Evolutionary conservation across 495 filamentous ascomycete genomes (phyloP).

Genomic region (Tuber calosporum): DNA sequence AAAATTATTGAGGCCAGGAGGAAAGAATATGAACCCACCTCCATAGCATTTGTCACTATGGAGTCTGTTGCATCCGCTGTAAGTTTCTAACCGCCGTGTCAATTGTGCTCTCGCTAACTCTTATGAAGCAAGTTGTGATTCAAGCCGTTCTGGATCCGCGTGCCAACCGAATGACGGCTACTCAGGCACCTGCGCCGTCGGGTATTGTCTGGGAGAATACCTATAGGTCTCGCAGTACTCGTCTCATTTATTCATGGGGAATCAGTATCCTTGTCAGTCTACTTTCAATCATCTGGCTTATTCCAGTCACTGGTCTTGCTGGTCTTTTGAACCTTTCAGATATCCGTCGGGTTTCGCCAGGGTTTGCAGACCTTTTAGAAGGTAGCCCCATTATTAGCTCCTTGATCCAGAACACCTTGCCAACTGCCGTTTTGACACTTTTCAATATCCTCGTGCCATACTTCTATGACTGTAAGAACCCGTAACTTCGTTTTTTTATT

Average conservation of each 20-base stretch:
- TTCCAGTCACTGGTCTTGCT: constrained; percentile 74
- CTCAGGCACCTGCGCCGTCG: constrained; percentile 74
- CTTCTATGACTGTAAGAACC: constrained; percentile 69
- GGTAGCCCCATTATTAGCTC: constrained; percentile 61
- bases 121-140: constrained; percentile 68
- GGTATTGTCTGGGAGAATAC: constrained; percentile 93
- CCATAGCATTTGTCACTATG: constrained; percentile 93
- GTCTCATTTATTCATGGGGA: constrained; percentile 69
- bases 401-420: constrained; percentile 78
- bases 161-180: constrained; percentile 75
- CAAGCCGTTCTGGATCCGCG: constrained; percentile 86
- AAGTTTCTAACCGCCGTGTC: neutral
- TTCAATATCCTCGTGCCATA: constrained; percentile 87
- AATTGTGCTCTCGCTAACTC: constrained; percentile 31
- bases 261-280: constrained; percentile 75
- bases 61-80: constrained; percentile 70
- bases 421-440: constrained; percentile 73
- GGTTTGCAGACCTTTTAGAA: constrained; percentile 60
- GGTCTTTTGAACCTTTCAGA: constrained; percentile 67
- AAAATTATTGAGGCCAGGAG: constrained; percentile 61
- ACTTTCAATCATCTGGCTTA: constrained; percentile 81
- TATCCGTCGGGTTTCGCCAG: constrained; percentile 63
- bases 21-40: constrained; percentile 69
- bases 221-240: constrained; percentile 66
- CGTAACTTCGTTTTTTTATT: neutral